phyloP scores from a whole-genome alignment of 768 basidiomycete genomes.

The Mycena kentingensis region DNA sequence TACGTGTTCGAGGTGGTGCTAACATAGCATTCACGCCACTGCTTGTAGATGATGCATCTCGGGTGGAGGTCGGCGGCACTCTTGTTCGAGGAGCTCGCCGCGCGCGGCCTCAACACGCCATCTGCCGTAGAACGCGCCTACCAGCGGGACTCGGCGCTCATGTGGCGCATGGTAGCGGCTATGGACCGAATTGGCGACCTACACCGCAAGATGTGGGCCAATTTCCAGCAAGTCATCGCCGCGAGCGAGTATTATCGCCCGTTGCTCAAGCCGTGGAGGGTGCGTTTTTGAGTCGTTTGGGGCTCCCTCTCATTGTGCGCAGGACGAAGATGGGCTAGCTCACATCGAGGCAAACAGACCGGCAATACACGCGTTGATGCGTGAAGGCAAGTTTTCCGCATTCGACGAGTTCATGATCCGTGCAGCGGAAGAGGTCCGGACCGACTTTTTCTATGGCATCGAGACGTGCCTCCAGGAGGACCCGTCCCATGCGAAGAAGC shows the following conservation, averaged over 20 bases:
- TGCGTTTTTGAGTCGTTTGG: too few species aligned
- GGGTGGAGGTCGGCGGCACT: constrained; percentile 11
- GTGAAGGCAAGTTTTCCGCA: too few species aligned
- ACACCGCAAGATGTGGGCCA: constrained; percentile 10
- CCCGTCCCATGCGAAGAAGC: background rate
- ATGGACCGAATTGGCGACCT: background rate
- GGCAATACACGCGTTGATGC: too few species aligned
- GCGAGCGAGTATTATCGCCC: constrained; percentile 7
- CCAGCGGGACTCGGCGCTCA: constrained; percentile 4
- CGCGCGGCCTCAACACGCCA: constrained; percentile 8
- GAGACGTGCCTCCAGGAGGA: too few species aligned
- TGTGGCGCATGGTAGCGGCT: constrained; percentile 9
- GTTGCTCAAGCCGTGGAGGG: constrained; percentile 5
- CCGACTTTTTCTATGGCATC: too few species aligned
- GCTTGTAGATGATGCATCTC: constrained; percentile 8
- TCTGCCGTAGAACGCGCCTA: constrained; percentile 18
- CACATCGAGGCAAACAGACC: too few species aligned
- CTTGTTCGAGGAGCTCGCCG: constrained; percentile 10
- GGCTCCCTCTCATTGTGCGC: too few species aligned
- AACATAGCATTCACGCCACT: background rate
- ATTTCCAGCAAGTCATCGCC: constrained; percentile 3
- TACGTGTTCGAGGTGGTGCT: too few species aligned
- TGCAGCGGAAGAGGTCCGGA: too few species aligned
- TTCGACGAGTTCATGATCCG: too few species aligned
- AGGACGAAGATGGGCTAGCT: too few species aligned